These are phyloP conservation scores for Candida dubliniensis DNA, from an alignment of 1,139 yeast species.

Conservation along the genomic window DNA sequence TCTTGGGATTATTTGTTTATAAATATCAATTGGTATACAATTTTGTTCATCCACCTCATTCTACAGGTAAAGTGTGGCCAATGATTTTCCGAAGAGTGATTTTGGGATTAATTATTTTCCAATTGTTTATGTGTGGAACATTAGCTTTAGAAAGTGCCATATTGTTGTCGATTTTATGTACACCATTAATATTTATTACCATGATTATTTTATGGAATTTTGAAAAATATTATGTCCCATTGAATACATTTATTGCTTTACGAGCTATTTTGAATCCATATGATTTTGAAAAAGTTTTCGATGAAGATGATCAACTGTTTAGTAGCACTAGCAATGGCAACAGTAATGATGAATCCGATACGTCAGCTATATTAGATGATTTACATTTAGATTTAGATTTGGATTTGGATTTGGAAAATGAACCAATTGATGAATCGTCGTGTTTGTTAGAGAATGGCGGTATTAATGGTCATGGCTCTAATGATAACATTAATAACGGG, in stretches of 20 bases:
- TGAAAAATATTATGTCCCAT: constrained; percentile 59
- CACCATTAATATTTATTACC: constrained; percentile 55
- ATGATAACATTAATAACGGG: too few relatives aligned
- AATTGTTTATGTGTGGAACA: constrained; percentile 68
- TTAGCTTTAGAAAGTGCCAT: constrained; percentile 64
- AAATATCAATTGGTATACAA: constrained; percentile 66
- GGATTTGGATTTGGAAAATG: constrained; percentile 1
- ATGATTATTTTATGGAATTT: constrained; percentile 53
- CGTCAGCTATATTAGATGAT: constrained; percentile 7
- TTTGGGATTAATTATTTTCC: constrained; percentile 59
- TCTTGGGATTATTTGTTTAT: constrained; percentile 62
- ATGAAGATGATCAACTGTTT: constrained; percentile 28
- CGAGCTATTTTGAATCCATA: constrained; percentile 55
- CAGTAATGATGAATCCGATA: constrained; percentile 4
- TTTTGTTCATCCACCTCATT: constrained; percentile 70
- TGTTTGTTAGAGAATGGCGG: constrained; percentile 19
- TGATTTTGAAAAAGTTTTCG: constrained; percentile 44
- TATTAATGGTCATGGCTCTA: background rate
- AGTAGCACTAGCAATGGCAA: constrained; percentile 1
- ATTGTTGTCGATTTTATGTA: constrained; percentile 48
- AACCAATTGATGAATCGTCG: constrained; percentile 29
- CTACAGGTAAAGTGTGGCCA: constrained; percentile 74
- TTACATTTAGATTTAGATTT: constrained; percentile 1
- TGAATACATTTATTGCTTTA: constrained; percentile 60
- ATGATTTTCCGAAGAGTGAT: constrained; percentile 63